Evolutionary conservation across 306 rosid species (phyloP), one percentile per base, ranked within the genome.

Genomic region (Dryas drummondii): DNA sequence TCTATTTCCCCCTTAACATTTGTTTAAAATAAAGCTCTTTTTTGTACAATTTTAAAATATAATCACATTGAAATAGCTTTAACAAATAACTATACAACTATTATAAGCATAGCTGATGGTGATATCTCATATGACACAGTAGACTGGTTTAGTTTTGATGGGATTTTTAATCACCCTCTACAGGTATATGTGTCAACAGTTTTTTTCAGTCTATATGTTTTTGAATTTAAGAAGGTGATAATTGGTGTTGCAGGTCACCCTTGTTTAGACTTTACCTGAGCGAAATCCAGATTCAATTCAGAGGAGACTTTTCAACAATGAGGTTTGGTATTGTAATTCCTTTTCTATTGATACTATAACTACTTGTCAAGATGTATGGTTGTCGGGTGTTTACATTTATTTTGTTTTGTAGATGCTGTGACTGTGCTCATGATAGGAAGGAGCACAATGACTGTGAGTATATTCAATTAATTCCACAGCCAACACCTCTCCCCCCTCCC

Each of bases 391-490:
- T 53, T 46, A 41, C 16, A 0, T 52, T 9, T 16, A 5, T 37
- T 72, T 49, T 67, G 13, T 27, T 66, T 47, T 76, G 78, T 55
- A 70, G 83, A 57, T 83, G 76, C 78, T 79, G 83, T 16, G 71
- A 37, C 62, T 83, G 84, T 27, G 48, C 26, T 72, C 68, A 72
- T 61, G 72, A 52, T 10, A 61, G 7, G 76, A 70, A 55, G 81
- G 86, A 79, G 63, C 81, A 72, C 26, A 58, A 57, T 32, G 82
- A 75, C 42, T 82, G 83, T 78, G 60, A 73, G 85, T 82, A 49
- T 47, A 66, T 57, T 17, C 26, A 66, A 37, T 72, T 19, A 15
- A 41, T 27, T 19, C 11, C n/a, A 32, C 19, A 45, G 12, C 37
- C 40, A 22, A 22, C 22, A 26, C 37, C 40, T 0, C 27, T 40